Evolutionary conservation across 352 stramenopile genomes (phyloP).

Genomic region (Phytophthora pluvialis): DNA sequence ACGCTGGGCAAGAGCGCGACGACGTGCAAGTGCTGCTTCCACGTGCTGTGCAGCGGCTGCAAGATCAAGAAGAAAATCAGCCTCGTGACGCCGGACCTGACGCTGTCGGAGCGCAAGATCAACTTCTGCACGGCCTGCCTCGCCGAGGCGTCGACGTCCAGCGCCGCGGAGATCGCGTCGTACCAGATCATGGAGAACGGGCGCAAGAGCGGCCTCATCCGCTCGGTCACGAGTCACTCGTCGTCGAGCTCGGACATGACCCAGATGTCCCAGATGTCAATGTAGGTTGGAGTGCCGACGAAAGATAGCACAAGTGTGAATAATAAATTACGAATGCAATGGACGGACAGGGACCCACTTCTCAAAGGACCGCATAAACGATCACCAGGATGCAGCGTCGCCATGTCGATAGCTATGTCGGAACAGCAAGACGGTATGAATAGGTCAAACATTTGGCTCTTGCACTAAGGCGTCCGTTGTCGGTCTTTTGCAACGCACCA

Average conservation of each 20-base stretch:
- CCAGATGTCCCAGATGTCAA: slow-evolving; percentile 26
- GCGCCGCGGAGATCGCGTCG: slow-evolving; percentile 35
- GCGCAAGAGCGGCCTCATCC: slow-evolving; percentile 37
- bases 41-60: slow-evolving; percentile 37
- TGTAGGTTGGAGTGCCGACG: slow-evolving; percentile 11
- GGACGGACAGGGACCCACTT: background rate
- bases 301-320: slow-evolving; percentile 22
- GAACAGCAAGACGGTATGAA: background rate
- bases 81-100: slow-evolving; percentile 41
- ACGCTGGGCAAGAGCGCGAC: slow-evolving; percentile 37
- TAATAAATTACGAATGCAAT: slow-evolving; percentile 33
- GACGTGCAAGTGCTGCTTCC: slow-evolving; percentile 47
- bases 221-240: slow-evolving; percentile 31
- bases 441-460: background rate
- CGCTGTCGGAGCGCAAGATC: slow-evolving; percentile 42
- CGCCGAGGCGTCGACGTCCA: slow-evolving; percentile 27
- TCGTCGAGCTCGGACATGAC: slow-evolving; percentile 39
- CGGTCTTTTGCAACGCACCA: background rate
- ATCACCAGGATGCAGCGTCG: background rate
- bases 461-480: background rate
- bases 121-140: slow-evolving; percentile 44
- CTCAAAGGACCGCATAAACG: background rate
- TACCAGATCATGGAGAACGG: slow-evolving; percentile 41
- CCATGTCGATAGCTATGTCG: background rate
- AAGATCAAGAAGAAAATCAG: slow-evolving; percentile 54